Base-by-base conservation (phyloP, 257 asterid genomes). In the Schizonepeta tenuifolia region DNA sequence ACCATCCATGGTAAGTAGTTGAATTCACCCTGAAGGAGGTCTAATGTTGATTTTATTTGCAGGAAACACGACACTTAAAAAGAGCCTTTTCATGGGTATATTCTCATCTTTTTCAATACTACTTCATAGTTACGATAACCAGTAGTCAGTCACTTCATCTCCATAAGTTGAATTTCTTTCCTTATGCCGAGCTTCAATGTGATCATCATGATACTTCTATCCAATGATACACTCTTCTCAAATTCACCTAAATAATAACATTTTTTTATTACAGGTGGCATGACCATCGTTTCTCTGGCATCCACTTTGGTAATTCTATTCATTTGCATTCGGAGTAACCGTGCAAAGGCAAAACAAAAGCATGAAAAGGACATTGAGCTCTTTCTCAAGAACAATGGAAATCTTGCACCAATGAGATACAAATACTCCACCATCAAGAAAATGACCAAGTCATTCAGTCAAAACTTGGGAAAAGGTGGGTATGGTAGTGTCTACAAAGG, bases 401-500 rank as follows among this genome's bases (percentile, higher is more conserved):
- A 46, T 49, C 61, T 61, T 56, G 72, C 75, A 38, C 80, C 65
- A 11, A 57, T 1, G 65, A 47, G 81, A 55, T 79, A 65, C 55
- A 74, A 51, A 24, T 80, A 78, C 65, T 74, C 74, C 5, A 71
- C 64, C 20, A 41, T 75, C 15, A 70, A 65, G 60, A 70, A 65
- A 70, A 79, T 72, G 41, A 83, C 83, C 1, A 70, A 67, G 0
- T 43, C 78, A 24, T 84, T 78, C 46, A 51, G 21, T 1, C 38
- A 46, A 3, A 69, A 47, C 9, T 79, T 83, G 26, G 88, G 88
- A n/a, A 69, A 59, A 43, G 88, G 86, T 38, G 88, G 88, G 0
- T 78, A 40, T 15, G 84, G 84, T 1, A 62, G 43, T 17, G 81
- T 84, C 0, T 81, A 66, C 5, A 76, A 70, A 77, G 86, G 88